phyloP scores from a whole-genome alignment of 2,329 filamentous ascomycete genomes.

The Colletotrichum aenigma region DNA sequence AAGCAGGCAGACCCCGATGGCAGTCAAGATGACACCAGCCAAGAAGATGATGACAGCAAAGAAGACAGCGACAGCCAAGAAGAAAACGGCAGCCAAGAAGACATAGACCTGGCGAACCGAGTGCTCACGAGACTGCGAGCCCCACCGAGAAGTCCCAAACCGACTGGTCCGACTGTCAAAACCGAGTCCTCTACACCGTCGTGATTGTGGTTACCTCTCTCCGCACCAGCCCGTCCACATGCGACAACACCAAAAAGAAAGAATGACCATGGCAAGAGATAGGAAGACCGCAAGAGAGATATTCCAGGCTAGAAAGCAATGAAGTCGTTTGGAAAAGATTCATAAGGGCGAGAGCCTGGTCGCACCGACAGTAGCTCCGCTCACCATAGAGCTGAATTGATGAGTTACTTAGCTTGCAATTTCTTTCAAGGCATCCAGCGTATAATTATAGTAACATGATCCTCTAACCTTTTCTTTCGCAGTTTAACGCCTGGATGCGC shows the following conservation, averaged over 20 bases:
- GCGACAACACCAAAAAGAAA: rapidly evolving
- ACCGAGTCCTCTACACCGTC: background rate
- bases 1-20: background rate
- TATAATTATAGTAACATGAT: no score
- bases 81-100: background rate
- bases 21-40: background rate
- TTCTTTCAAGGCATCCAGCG: background rate
- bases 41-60: background rate
- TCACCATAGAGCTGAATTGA: background rate
- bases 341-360: rapidly evolving
- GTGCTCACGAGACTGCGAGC: background rate
- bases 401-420: background rate
- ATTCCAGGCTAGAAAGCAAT: background rate
- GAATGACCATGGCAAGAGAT: background rate
- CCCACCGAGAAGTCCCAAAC: background rate
- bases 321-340: background rate
- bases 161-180: background rate
- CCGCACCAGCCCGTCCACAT: background rate
- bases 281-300: rapidly evolving
- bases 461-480: no score
- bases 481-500: no score
- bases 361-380: background rate
- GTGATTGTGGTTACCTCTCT: background rate
- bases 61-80: background rate
- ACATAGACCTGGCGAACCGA: background rate